These are phyloP conservation scores for Cucumis hystrix DNA, from an alignment of 306 rosid genomes.

Conservation along the genomic window DNA sequence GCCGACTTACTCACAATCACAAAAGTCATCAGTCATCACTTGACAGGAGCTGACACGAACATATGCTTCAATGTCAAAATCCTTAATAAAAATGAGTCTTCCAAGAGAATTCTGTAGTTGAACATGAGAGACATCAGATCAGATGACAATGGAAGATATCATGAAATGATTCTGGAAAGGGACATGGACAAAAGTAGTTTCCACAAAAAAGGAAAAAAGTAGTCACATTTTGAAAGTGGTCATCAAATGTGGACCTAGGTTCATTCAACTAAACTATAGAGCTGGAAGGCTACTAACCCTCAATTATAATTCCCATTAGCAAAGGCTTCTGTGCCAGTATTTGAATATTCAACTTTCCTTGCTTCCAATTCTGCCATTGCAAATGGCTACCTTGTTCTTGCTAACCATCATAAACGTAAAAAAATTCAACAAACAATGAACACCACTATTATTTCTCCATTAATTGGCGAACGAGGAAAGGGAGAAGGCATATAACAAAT, in stretches of 20 bases:
- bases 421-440: slow-evolving; percentile 8
- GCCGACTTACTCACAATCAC: neutral
- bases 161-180: neutral
- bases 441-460: neutral
- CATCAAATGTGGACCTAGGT: neutral
- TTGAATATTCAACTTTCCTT: slow-evolving; percentile 70
- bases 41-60: neutral
- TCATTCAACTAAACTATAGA: neutral
- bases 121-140: neutral
- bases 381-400: slow-evolving; percentile 72
- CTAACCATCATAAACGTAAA: slow-evolving; percentile 52
- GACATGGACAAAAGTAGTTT: neutral
- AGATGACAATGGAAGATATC: neutral
- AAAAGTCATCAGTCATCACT: neutral
- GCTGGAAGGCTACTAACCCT: slow-evolving; percentile 42
- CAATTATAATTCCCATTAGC: slow-evolving; percentile 78
- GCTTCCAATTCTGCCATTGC: slow-evolving; percentile 76
- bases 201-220: neutral
- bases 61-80: neutral
- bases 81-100: neutral
- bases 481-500: neutral
- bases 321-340: slow-evolving; percentile 70
- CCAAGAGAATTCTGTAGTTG: neutral
- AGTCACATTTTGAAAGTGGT: neutral
- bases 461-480: neutral